Conservation (phyloP, 1,139 yeast species). For the Kodamaea sp. region DNA sequence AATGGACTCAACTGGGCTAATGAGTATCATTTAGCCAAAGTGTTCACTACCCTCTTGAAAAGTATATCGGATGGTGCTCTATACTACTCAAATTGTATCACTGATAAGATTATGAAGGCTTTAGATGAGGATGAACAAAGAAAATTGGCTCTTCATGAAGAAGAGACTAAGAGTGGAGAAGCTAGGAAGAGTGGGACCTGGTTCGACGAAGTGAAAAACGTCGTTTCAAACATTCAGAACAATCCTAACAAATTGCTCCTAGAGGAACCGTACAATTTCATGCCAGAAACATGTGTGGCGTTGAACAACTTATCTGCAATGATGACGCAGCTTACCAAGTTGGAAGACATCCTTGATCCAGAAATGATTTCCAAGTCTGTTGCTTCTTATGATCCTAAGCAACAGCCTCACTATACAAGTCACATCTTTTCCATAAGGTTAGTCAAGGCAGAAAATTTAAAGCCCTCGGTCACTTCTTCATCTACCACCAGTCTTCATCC, state of each 20-base stretch:
- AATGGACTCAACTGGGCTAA: constrained; percentile 63
- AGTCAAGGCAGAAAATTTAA: constrained; percentile 70
- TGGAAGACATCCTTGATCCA: constrained; percentile 66
- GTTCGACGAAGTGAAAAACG: constrained; percentile 48
- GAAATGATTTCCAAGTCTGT: constrained; percentile 57
- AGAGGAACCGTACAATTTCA: constrained; percentile 63
- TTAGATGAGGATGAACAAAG: constrained; percentile 41
- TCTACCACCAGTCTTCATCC: constrained; percentile 57
- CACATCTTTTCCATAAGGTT: constrained; percentile 69
- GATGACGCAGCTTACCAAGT: constrained; percentile 53
- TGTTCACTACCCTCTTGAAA: constrained; percentile 59
- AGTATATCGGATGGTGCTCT: constrained; percentile 63
- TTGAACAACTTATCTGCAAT: constrained; percentile 70
- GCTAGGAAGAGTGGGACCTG: constrained; percentile 31
- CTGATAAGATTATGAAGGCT: constrained; percentile 52
- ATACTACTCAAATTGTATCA: constrained; percentile 50
- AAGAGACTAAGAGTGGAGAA: constrained; percentile 23
- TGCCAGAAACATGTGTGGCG: constrained; percentile 68
- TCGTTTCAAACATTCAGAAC: constrained; percentile 47
- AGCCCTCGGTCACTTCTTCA: constrained; percentile 32
- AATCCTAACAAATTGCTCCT: constrained; percentile 34
- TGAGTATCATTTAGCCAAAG: constrained; percentile 58
- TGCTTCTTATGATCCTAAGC: constrained; percentile 29
- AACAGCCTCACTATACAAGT: constrained; percentile 38
- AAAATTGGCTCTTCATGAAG: constrained; percentile 25